Base-by-base conservation (phyloP, 2,329 filamentous ascomycete genomes). In the Botryotinia globosa region DNA sequence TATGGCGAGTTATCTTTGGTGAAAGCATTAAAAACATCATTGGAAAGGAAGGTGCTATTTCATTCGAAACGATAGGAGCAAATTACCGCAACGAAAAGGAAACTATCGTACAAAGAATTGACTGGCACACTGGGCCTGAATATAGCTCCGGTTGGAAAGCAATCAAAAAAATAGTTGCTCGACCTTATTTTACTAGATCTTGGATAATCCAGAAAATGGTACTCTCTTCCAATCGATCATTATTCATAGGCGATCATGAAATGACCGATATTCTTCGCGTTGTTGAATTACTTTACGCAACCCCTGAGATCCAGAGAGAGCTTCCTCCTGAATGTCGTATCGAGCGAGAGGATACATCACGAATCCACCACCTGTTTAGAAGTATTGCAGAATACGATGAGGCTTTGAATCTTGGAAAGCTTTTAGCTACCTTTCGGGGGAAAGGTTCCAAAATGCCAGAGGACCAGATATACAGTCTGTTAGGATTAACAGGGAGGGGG, bases 1-100 rank as follows among this genome's bases (percentile, higher is more conserved):
- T 0, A 1, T n/a, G 9, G 48, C 25, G 22, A 51, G 1, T 3
- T 6, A 1, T n/a, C 2, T n/a, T 14, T 51, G 4, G 4, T n/a
- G n/a, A n/a, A n/a, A n/a, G n/a, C n/a, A n/a, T n/a, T n/a, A n/a
- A n/a, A n/a, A n/a, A n/a, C n/a, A 51, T 51, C 25, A 4, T 4
- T 51, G 22, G 25, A 51, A n/a, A n/a, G 48, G 4, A 3, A n/a
- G 14, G 0, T 4, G 0, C n/a, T 51, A 1, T 51, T 4, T 4
- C 22, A 12, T 5, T 25, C 0, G 9, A 48, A n/a, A n/a, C 4
- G 14, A 2, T 6, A 6, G 4, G 0, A n/a, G 10, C 10, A n/a
- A 6, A 14, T 14, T 51, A 51, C 1, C 25, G 2, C 48, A n/a
- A 4, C 25, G 25, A 51, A 5, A 51, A 51, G 25, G 25, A 51